These are phyloP conservation scores for Calocera viscosa DNA, from an alignment of 768 basidiomycete genomes.

Conservation along the genomic window DNA sequence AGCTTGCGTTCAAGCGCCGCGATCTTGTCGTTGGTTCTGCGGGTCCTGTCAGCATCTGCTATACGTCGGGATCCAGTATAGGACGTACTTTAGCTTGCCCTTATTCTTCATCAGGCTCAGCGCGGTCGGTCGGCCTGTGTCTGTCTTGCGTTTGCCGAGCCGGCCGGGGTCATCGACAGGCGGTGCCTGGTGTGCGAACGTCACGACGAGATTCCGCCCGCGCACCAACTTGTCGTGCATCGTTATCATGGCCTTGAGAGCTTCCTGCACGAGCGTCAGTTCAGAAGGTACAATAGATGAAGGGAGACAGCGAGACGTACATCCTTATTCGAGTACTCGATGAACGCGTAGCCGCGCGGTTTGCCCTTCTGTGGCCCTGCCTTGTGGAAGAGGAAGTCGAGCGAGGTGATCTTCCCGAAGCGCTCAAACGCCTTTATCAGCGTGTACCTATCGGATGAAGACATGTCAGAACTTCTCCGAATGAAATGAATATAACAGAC, in stretches of 20 bases:
- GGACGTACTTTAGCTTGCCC: conserved; percentile 35
- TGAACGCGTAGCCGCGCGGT: conserved; percentile 88
- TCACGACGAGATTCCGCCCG: conserved; percentile 82
- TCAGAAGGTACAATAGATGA: neutral
- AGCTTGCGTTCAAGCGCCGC: conserved; percentile 94
- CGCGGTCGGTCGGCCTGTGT: conserved; percentile 56
- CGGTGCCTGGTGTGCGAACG: conserved; percentile 61
- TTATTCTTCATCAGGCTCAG: conserved; percentile 76
- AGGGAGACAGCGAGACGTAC: conserved; percentile 42
- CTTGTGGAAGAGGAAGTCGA: conserved; percentile 95
- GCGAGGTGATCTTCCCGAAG: conserved; percentile 81
- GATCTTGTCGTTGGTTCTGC: conserved; percentile 76
- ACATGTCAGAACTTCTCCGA: too few relatives aligned
- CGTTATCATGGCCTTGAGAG: conserved; percentile 56
- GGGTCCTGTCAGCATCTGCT: conserved; percentile 9
- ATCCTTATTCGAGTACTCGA: conserved; percentile 67
- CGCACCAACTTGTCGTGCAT: conserved; percentile 71
- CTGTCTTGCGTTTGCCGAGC: conserved; percentile 26
- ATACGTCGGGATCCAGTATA: neutral
- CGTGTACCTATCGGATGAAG: conserved; percentile 53
- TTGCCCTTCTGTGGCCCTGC: conserved; percentile 77
- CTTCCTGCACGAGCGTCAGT: conserved; percentile 48
- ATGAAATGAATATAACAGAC: too few relatives aligned
- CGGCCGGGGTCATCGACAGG: conserved; percentile 24
- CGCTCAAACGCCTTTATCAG: conserved; percentile 83